Conservation (phyloP, 2,329 filamentous ascomycete genomes). For the Neofusicoccum kwambonambiense region DNA sequence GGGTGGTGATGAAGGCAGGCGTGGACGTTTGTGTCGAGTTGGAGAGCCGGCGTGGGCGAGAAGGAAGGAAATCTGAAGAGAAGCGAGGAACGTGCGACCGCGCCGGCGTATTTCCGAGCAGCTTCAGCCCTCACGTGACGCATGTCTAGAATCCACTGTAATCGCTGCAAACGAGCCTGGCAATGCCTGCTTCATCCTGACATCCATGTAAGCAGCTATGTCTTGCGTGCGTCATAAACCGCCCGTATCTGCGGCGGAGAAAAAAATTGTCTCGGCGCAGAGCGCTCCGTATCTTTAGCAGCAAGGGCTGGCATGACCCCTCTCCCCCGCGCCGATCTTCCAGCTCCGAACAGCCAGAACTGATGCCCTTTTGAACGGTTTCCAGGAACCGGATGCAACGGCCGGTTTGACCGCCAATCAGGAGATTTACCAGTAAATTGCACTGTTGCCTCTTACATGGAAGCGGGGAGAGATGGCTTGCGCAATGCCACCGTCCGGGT, state of each 20-base stretch:
- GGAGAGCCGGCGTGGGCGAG: too few species aligned
- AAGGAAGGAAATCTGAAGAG: too few species aligned
- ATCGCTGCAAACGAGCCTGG: too few species aligned
- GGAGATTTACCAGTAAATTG: not conserved
- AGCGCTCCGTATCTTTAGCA: not conserved
- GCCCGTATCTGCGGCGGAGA: not conserved
- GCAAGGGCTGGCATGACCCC: not conserved
- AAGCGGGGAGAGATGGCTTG: not conserved
- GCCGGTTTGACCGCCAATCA: not conserved
- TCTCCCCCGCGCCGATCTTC: not conserved
- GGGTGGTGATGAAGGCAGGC: too few species aligned
- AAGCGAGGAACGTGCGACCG: too few species aligned
- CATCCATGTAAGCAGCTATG: too few species aligned
- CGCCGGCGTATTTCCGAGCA: too few species aligned
- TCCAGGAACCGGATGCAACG: not conserved
- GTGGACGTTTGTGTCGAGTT: too few species aligned
- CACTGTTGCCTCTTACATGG: not conserved
- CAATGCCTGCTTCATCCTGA: too few species aligned
- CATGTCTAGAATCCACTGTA: too few species aligned
- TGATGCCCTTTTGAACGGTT: not conserved
- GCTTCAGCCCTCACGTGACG: too few species aligned
- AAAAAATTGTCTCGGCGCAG: not conserved
- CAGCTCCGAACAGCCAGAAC: not conserved
- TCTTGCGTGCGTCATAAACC: not conserved
- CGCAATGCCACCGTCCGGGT: not conserved